Evolutionary conservation across 441 rosid genomes (phyloP).

Genomic region (Brassica hybrid): DNA sequence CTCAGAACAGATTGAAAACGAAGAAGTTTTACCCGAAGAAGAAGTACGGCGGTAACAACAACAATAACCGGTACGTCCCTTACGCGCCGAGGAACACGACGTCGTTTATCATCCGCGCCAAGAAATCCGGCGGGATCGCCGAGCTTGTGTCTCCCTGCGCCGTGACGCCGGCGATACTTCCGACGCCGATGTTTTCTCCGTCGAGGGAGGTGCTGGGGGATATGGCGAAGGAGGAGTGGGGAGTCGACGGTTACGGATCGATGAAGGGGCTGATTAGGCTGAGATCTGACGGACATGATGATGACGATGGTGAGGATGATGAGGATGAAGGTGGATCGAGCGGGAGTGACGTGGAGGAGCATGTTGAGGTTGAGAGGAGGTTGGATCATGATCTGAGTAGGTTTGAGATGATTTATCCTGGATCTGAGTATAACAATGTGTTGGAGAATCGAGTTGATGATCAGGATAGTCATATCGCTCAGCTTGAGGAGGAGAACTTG

Average conservation of each 20-base stretch:
- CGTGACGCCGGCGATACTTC: slow-evolving; percentile 86
- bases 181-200: slow-evolving; percentile 83
- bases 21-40: slow-evolving; percentile 76
- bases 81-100: slow-evolving; percentile 88
- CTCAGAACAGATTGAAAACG: slow-evolving; percentile 75
- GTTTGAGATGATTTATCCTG: slow-evolving; percentile 96
- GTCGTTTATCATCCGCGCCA: slow-evolving; percentile 82
- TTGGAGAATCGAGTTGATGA: slow-evolving; percentile 96
- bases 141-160: slow-evolving; percentile 90
- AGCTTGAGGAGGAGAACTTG: slow-evolving; percentile 90
- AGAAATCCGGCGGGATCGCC: slow-evolving; percentile 91
- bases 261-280: slow-evolving; percentile 95
- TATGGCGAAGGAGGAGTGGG: slow-evolving; percentile 98
- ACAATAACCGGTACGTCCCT: slow-evolving; percentile 62
- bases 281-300: slow-evolving; percentile 75
- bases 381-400: slow-evolving; percentile 95
- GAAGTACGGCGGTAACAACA: slow-evolving; percentile 46
- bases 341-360: slow-evolving; percentile 98
- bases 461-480: slow-evolving; percentile 92
- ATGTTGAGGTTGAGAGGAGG: slow-evolving; percentile 91
- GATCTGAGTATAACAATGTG: slow-evolving; percentile 68
- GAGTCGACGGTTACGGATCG: slow-evolving; percentile 96
- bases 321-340: slow-evolving; percentile 94
- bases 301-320: slow-evolving; percentile 72
- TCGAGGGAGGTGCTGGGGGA: slow-evolving; percentile 89